phyloP scores from a whole-genome alignment of 2,329 filamentous ascomycete genomes.

The Aspergillus phoenicis region DNA sequence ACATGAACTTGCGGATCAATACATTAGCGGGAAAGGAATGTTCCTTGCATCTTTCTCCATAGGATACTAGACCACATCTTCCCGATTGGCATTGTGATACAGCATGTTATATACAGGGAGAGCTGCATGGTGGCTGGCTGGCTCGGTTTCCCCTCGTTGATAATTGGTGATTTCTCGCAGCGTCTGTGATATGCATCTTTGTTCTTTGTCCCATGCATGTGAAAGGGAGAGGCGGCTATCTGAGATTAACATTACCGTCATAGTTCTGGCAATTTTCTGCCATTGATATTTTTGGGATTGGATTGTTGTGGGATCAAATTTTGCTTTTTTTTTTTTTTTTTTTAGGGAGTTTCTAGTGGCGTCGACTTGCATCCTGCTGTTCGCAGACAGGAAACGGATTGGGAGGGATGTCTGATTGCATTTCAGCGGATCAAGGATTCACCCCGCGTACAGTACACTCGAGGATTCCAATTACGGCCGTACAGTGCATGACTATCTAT shows the following conservation, averaged over 20 bases:
- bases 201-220: slow-evolving; percentile 16
- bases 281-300: neutral
- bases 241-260: slow-evolving; percentile 10
- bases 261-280: slow-evolving; percentile 6
- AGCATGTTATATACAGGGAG: neutral
- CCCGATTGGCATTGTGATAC: neutral
- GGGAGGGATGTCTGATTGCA: slow-evolving; percentile 26
- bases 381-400: slow-evolving; percentile 11
- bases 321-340: slow-evolving; percentile 5
- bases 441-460: slow-evolving; percentile 13
- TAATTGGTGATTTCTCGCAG: neutral
- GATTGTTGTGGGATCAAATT: neutral
- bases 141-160: slow-evolving; percentile 3
- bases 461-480: slow-evolving; percentile 8
- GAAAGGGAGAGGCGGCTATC: slow-evolving; percentile 17
- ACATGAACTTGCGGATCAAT: neutral
- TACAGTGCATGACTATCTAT: slow-evolving; percentile 1
- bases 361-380: slow-evolving; percentile 13
- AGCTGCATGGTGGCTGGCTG: slow-evolving; percentile 2
- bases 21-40: neutral
- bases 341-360: slow-evolving; percentile 16
- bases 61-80: neutral
- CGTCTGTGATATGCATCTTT: slow-evolving; percentile 12
- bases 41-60: neutral
- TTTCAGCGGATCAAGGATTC: slow-evolving; percentile 22